Conservation (phyloP, 1,139 yeast genomes). For the Cylindricascospora bacillispora region DNA sequence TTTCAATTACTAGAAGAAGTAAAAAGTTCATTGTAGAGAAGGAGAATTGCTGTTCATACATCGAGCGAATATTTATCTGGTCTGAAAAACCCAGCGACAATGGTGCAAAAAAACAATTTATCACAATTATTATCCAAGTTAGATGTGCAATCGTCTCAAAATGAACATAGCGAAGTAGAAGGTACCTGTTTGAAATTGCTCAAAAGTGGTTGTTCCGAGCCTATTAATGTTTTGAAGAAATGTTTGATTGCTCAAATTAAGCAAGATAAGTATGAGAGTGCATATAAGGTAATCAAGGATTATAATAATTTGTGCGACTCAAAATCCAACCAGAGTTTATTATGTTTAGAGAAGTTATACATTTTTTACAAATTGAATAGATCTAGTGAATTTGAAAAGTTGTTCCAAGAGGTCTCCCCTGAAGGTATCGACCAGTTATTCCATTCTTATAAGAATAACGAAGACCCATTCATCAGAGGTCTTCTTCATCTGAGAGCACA, state of each 20-base stretch:
- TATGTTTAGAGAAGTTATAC: conserved; percentile 49
- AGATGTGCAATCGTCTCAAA: conserved; percentile 33
- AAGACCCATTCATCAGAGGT: conserved; percentile 30
- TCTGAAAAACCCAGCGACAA: too few species aligned
- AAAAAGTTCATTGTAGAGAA: too few species aligned
- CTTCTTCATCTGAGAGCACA: conserved; percentile 74
- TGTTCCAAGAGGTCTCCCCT: conserved; percentile 27
- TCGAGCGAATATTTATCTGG: too few species aligned
- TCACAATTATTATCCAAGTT: conserved; percentile 35
- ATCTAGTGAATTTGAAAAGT: conserved; percentile 30
- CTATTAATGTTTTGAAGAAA: conserved; percentile 33
- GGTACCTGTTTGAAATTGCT: conserved; percentile 33
- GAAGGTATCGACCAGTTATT: conserved; percentile 12
- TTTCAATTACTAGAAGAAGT: too few species aligned
- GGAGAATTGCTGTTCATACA: too few species aligned
- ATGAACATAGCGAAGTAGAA: conserved; percentile 36
- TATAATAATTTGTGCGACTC: conserved; percentile 28
- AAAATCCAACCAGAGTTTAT: conserved; percentile 25
- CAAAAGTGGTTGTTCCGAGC: conserved; percentile 30
- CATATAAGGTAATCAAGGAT: conserved; percentile 35
- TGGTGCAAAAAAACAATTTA: conserved; percentile 25
- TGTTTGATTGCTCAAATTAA: conserved; percentile 61
- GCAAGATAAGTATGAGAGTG: conserved; percentile 53
- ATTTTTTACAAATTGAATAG: conserved; percentile 55
- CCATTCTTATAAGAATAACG: conserved; percentile 1